phyloP scores from a whole-genome alignment of 2,329 filamentous ascomycete species.

The Torrubiella hemipterigena region DNA sequence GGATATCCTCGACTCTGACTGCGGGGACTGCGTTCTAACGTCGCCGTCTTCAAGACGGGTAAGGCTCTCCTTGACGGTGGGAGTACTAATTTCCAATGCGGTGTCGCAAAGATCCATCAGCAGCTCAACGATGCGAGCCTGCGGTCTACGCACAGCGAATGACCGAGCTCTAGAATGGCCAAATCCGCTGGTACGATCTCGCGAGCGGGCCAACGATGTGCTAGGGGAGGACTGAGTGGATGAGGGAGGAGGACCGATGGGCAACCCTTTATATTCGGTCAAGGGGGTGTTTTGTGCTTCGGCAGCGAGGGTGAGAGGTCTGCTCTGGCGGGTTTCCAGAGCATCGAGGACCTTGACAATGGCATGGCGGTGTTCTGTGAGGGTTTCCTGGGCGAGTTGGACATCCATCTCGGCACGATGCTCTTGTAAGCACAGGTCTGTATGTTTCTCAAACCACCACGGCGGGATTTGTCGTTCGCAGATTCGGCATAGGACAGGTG shows the following conservation, averaged over 20 bases:
- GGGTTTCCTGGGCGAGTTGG: conserved; percentile 83
- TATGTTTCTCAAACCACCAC: conserved; percentile 99
- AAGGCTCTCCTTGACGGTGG: conserved; percentile 76
- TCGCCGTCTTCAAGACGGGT: conserved; percentile 54
- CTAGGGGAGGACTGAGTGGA: conserved; percentile 62
- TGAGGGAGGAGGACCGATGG: conserved; percentile 61
- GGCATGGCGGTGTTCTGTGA: conserved; percentile 83
- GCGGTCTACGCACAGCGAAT: conserved; percentile 80
- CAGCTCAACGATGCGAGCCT: conserved; percentile 88
- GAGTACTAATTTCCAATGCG: conserved; percentile 85
- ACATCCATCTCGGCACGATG: conserved; percentile 97
- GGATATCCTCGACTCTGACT: conserved; percentile 87
- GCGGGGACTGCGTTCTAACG: conserved; percentile 84
- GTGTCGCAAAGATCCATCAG: conserved; percentile 94
- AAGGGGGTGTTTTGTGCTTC: conserved; percentile 39
- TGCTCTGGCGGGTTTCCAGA: conserved; percentile 63
- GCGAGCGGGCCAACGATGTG: conserved; percentile 58
- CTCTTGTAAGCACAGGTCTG: conserved; percentile 88
- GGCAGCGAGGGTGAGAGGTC: conserved; percentile 44
- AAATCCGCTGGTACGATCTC: conserved; percentile 62
- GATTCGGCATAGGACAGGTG: conserved; percentile 87
- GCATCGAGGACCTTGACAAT: conserved; percentile 94
- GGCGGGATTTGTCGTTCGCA: conserved; percentile 94
- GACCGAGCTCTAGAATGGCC: conserved; percentile 75
- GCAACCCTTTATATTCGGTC: conserved; percentile 78